Evolutionary conservation across 2,329 filamentous ascomycete genomes (phyloP), one percentile per base, ranked within the genome.

Genomic region (Aspergillus novofumigatus): DNA sequence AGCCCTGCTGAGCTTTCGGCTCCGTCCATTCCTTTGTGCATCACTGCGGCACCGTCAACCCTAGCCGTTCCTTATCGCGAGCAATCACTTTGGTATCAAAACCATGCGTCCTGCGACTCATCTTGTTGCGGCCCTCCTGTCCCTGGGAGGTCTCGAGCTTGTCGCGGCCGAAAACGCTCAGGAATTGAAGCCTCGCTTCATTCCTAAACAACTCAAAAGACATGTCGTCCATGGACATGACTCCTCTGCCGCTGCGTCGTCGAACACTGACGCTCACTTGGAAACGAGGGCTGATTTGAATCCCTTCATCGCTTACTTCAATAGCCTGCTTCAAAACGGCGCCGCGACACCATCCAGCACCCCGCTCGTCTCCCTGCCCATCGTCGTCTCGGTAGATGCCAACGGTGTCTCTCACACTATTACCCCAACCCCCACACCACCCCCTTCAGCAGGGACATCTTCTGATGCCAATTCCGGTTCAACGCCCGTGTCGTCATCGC

Each of bases 151-250:
- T 51, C 53, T 71, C 38, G 60, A 73, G 53, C 63, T 73, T 49
- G 70, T 69, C 56, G 62, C 67, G 51, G 73, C 73, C 35, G 61
- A 69, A 51, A 66, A 67, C 38, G 63, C 64, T 10, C 63, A 66
- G 52, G 65, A 66, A 20, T 62, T 71, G 49, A 70, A 67, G 44
- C 74, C 73, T 41, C 71, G 69, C 32, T 72, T 68, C 61, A 66
- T 72, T 53, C 66, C 70, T 10, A 68, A 66, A 32, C 67, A 70
- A n/a, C 57, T 74, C 51, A 73, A 71, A 62, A 64, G 69, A 49
- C 58, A 62, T 38, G 47, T 63, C 35, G 57, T 57, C 57, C 54
- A 59, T 48, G 42, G 42, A 45, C 17, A 17, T 41, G 11, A 44
- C 10, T 52, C 53, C 20, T 49, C 50, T 35, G 49, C 56, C 26